Evolutionary conservation across 768 basidiomycete species (phyloP), one percentile per base, ranked within the genome.

Genomic region (Glaciozyma antarctica): DNA sequence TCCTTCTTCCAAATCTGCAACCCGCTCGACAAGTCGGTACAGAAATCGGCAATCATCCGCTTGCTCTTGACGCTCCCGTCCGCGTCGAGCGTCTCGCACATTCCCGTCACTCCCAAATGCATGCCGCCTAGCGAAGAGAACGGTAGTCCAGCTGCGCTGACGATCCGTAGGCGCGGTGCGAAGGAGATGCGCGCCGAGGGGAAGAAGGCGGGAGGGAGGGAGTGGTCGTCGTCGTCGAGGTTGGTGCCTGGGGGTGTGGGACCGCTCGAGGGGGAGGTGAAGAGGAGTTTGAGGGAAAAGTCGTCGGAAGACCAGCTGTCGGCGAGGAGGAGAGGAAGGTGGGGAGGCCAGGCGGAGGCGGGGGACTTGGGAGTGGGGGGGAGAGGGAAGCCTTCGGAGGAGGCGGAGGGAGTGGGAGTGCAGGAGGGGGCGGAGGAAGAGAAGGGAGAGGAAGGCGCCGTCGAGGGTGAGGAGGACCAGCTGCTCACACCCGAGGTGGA

Each of bases 401-500:
- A 10, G 28, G 28, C 13, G 44, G 52, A n/a, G 43, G 17, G 38
- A 54, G 61, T 34, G 61, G 30, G 12, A 15, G 24, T 1, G 28
- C 47, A 43, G 69, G 49, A 64, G 71, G 44, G 58, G 57, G 44
- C 26, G 8, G 44, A 70, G 49, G 64, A 70, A 48, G 64, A 71
- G 38, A 60, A 57, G 44, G 30, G 8, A 44, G 38, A 52, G 34
- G 34, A 10, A 26, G 76, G 54, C 70, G 86, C 91, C 91, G 83
- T 97, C 94, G 15, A 93, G 90, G 21, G 92, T 94, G 67, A 99
- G 97, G 77, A 98, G 98, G 43, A 93, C 98, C 68, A 99, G 80
- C 75, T 94, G 93, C 62, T 98, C 90, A 16, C 92, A 2, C 19
- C 21, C 47, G 38, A 41, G 38, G 38, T 7, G 10, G 38, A 41